Percentiles rank a stretch among this genome's conserved stretches.
Conservation (phyloP, 1,139 yeast genomes). For the Arxiozyma slooffiae region DNA sequence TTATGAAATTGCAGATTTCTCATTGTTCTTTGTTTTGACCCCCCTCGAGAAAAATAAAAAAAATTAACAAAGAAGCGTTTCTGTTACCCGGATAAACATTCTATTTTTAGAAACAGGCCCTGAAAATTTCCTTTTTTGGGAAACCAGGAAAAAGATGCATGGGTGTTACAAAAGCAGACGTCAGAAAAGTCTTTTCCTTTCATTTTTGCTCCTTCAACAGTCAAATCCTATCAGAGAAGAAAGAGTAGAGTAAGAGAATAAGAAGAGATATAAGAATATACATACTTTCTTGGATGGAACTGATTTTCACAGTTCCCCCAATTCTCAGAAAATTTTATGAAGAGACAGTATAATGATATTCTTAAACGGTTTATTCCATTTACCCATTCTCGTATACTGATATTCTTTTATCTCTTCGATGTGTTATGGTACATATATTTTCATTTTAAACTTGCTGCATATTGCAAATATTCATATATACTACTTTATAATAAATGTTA, state of each 20-base stretch:
- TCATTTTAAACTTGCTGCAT: not conserved
- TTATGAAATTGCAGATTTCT: not conserved
- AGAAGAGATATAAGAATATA: too few relatives aligned
- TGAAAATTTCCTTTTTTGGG: not conserved
- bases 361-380: too few relatives aligned
- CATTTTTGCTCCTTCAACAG: too few relatives aligned
- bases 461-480: too few relatives aligned
- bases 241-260: not conserved
- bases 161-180: not conserved
- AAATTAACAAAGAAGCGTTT: too few relatives aligned
- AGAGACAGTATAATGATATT: too few relatives aligned
- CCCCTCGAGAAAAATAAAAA: not conserved
- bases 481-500: not conserved
- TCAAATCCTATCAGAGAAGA: not conserved
- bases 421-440: not conserved
- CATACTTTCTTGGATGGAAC: too few relatives aligned
- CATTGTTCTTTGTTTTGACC: not conserved
- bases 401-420: not conserved
- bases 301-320: too few relatives aligned
- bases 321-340: too few relatives aligned
- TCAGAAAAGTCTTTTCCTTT: not conserved
- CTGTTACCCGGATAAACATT: not conserved
- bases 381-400: not conserved
- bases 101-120: not conserved
- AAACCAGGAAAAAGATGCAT: not conserved